phyloP scores from a whole-genome alignment of 768 basidiomycete genomes.

The Asterophora lycoperdoides region DNA sequence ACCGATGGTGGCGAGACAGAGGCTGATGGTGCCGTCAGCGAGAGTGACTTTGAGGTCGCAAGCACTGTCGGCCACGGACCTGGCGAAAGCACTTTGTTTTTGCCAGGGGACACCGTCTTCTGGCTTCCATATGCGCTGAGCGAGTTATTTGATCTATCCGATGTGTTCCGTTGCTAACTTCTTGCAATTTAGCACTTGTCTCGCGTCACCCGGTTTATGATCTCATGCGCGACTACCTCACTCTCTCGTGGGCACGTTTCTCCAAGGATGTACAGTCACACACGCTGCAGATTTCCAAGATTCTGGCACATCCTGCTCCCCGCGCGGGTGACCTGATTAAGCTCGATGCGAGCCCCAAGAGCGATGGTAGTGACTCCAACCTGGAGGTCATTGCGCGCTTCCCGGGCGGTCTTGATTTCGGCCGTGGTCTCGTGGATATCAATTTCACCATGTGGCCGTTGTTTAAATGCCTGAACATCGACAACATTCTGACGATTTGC shows the following conservation, averaged over 20 bases:
- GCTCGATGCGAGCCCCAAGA: constrained; percentile 74
- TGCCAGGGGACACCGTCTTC: constrained; percentile 87
- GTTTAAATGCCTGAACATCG: constrained; percentile 88
- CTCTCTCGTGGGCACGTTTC: constrained; percentile 93
- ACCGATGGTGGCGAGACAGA: constrained; percentile 77
- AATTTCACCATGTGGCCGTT: constrained; percentile 98
- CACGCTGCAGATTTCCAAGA: constrained; percentile 85
- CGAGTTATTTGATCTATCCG: constrained; percentile 34
- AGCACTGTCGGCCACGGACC: constrained; percentile 79
- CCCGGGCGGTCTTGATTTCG: constrained; percentile 92
- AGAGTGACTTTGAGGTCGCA: constrained; percentile 82
- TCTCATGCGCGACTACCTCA: constrained; percentile 91
- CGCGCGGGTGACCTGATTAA: constrained; percentile 83
- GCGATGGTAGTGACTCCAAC: constrained; percentile 45
- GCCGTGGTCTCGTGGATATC: constrained; percentile 84
- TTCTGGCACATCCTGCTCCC: constrained; percentile 82
- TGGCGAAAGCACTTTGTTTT: constrained; percentile 84
- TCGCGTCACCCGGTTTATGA: constrained; percentile 94
- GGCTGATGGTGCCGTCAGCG: constrained; percentile 69
- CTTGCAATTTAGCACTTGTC: constrained; percentile 58
- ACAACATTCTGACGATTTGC: constrained; percentile 89
- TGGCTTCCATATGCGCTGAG: constrained; percentile 94
- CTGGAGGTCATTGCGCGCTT: constrained; percentile 87
- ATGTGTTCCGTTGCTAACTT: constrained; percentile 1
- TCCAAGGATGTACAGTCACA: constrained; percentile 93